Evolutionary conservation across 306 rosid species (phyloP).

Genomic region (Oxytropis ochrocephala): DNA sequence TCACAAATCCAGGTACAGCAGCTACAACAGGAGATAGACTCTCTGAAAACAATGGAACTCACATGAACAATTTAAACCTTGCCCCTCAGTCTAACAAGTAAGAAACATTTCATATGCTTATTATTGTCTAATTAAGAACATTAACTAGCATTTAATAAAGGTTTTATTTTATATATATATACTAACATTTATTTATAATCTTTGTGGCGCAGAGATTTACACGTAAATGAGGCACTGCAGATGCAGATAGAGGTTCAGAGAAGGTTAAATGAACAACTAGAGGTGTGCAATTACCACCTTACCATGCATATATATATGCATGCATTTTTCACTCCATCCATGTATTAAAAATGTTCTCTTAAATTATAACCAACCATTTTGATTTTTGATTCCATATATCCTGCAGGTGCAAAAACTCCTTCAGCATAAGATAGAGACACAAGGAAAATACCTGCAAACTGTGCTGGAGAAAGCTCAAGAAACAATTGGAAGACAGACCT

Average conservation of each 20-base stretch:
- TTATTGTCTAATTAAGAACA: constrained; percentile 2
- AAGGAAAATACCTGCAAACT: constrained; percentile 80
- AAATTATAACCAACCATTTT: too few species aligned
- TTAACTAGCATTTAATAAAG: not conserved
- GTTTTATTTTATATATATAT: too few species aligned
- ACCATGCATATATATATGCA: not conserved
- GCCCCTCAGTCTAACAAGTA: constrained; percentile 65
- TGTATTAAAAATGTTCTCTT: too few species aligned
- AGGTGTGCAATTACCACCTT: constrained; percentile 38
- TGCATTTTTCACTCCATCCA: too few species aligned
- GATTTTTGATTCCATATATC: not conserved
- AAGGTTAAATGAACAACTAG: constrained; percentile 84
- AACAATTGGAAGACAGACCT: constrained; percentile 62
- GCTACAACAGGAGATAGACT: constrained; percentile 42
- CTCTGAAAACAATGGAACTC: constrained; percentile 50
- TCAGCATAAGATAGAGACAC: constrained; percentile 77
- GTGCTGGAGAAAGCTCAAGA: constrained; percentile 89
- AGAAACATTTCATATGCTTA: not conserved
- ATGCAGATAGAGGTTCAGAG: constrained; percentile 92
- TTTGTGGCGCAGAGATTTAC: constrained; percentile 50
- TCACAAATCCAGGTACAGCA: constrained; percentile 25
- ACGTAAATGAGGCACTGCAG: constrained; percentile 69
- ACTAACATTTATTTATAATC: constrained; percentile 1
- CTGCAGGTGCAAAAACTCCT: constrained; percentile 76
- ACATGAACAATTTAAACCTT: constrained; percentile 43